Conservation (phyloP, 2,329 filamentous ascomycete genomes). For the Dothideomycetidae sp. region DNA sequence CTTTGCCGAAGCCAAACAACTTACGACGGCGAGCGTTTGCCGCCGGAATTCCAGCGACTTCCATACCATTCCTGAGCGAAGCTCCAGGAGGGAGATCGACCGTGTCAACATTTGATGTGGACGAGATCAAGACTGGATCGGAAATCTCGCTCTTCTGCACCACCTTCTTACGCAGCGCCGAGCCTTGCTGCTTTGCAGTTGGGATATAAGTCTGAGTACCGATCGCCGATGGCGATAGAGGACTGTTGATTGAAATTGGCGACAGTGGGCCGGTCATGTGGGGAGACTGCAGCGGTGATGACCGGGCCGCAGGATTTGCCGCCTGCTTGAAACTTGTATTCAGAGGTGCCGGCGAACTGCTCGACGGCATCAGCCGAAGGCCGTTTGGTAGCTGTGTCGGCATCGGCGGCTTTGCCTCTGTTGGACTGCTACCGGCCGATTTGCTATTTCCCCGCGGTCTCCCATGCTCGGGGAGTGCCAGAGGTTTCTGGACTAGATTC, state of each 20-base stretch:
- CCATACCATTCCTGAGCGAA: conserved; percentile 38
- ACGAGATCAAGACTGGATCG: conserved; percentile 41
- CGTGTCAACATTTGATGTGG: conserved; percentile 44
- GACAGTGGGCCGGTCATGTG: conserved; percentile 39
- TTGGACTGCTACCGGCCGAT: not conserved
- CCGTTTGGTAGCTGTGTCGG: conserved; percentile 28
- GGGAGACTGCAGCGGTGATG: conserved; percentile 19
- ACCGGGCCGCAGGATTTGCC: conserved; percentile 20
- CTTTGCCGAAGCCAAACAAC: conserved; percentile 18
- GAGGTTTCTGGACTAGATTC: not conserved
- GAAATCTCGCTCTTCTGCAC: conserved; percentile 49
- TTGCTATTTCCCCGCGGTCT: not conserved
- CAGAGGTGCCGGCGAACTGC: conserved; percentile 3
- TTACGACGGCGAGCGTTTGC: conserved; percentile 45
- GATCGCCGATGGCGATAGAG: conserved; percentile 15
- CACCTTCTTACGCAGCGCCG: conserved; percentile 38
- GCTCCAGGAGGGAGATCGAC: conserved; percentile 43
- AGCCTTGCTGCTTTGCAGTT: conserved; percentile 4
- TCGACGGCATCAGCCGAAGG: conserved; percentile 16
- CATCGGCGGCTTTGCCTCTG: conserved; percentile 12
- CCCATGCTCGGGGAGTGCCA: not conserved
- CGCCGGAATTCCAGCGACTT: conserved; percentile 40
- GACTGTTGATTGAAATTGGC: conserved; percentile 29
- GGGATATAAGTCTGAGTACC: conserved; percentile 13
- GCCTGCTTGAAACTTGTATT: conserved; percentile 4